Evolutionary conservation across 805 yeast genomes (phyloP).

Genomic region (Spathaspora hagerdaliae): DNA sequence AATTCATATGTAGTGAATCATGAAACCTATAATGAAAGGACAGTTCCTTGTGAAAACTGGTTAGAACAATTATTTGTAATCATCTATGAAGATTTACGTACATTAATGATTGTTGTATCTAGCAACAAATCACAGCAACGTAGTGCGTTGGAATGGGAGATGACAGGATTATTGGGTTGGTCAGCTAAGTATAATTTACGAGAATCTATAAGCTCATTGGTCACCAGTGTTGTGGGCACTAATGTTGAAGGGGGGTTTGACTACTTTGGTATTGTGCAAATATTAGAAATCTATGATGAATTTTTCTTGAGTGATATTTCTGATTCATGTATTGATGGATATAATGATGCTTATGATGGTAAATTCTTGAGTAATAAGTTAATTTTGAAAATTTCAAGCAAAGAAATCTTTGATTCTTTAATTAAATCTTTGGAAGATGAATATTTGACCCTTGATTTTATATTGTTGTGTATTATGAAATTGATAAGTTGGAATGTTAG

Average conservation of each 20-base stretch:
- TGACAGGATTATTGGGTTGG: slow-evolving; percentile 57
- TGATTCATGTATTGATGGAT: slow-evolving; percentile 28
- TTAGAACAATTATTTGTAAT: slow-evolving; percentile 69
- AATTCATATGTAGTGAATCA: background rate
- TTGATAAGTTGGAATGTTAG: slow-evolving; percentile 59
- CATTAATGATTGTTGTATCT: slow-evolving; percentile 21
- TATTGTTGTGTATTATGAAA: slow-evolving; percentile 38
- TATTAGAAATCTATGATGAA: slow-evolving; percentile 47
- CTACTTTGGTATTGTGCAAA: slow-evolving; percentile 48
- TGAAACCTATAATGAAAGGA: background rate
- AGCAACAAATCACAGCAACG: slow-evolving; percentile 33
- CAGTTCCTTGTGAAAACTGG: slow-evolving; percentile 64
- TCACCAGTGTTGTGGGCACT: slow-evolving; percentile 45
- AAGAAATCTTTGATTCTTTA: slow-evolving; percentile 17
- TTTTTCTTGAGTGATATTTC: slow-evolving; percentile 32
- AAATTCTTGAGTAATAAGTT: slow-evolving; percentile 29
- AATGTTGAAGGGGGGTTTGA: slow-evolving; percentile 58
- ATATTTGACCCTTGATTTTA: slow-evolving; percentile 28
- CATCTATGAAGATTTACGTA: slow-evolving; percentile 56
- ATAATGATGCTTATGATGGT: slow-evolving; percentile 24
- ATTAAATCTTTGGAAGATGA: slow-evolving; percentile 21
- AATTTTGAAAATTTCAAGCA: slow-evolving; percentile 19
- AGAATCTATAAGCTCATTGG: slow-evolving; percentile 33
- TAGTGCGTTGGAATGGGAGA: slow-evolving; percentile 72
- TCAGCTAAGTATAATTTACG: slow-evolving; percentile 34